A percentile compares a stretch with the other conserved stretches of the same genome.
These are phyloP conservation scores for Candida ficus DNA, from an alignment of 805 yeast genomes.

Conservation along the genomic window DNA sequence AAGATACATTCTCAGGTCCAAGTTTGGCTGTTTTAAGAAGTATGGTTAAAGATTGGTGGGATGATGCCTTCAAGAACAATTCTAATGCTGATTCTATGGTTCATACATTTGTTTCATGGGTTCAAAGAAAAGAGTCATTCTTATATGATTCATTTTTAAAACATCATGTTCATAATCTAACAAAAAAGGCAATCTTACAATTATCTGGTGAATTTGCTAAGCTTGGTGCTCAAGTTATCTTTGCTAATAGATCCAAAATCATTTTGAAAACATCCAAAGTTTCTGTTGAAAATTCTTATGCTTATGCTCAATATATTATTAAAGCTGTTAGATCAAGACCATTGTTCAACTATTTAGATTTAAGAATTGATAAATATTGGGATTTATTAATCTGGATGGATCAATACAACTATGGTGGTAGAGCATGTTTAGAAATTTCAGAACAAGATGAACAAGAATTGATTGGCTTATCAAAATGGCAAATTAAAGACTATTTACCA, in stretches of 20 bases:
- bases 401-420: slow-evolving; percentile 79
- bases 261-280: slow-evolving; percentile 69
- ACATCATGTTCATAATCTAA: slow-evolving; percentile 82
- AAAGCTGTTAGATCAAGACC: slow-evolving; percentile 77
- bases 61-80: slow-evolving; percentile 66
- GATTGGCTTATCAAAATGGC: slow-evolving; percentile 64
- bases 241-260: slow-evolving; percentile 73
- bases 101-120: slow-evolving; percentile 81
- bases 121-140: slow-evolving; percentile 65
- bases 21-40: slow-evolving; percentile 66
- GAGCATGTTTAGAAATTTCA: slow-evolving; percentile 36
- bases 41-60: slow-evolving; percentile 91
- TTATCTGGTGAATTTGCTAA: slow-evolving; percentile 71
- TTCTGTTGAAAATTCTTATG: slow-evolving; percentile 82
- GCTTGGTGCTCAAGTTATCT: slow-evolving; percentile 75
- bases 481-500: slow-evolving; percentile 70
- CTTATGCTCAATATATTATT: slow-evolving; percentile 80
- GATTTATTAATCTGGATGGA: slow-evolving; percentile 96
- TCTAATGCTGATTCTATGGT: slow-evolving; percentile 78
- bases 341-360: slow-evolving; percentile 74
- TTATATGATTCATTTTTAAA: slow-evolving; percentile 75
- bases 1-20: slow-evolving; percentile 75
- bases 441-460: slow-evolving; percentile 34
- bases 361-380: slow-evolving; percentile 77
- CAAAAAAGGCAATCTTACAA: slow-evolving; percentile 78